Percentiles rank a stretch among this genome's conserved stretches.
Conservation (phyloP, 2,329 filamentous ascomycete genomes). For the Fusarium sp. region DNA sequence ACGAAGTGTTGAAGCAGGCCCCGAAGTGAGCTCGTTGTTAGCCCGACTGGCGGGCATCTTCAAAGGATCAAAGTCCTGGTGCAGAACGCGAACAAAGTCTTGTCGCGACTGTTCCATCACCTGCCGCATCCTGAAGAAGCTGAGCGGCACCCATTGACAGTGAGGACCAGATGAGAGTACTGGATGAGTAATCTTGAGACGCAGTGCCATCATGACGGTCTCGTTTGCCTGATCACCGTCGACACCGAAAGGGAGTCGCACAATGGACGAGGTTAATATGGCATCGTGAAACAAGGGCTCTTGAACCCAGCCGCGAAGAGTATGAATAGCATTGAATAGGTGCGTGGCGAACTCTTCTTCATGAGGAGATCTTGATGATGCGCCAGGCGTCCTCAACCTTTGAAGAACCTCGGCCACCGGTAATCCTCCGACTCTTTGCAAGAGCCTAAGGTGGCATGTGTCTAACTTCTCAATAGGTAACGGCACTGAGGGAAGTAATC, state of each 20-base stretch:
- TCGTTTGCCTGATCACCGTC: constrained; percentile 27
- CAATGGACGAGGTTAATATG: constrained; percentile 56
- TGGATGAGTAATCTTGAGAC: constrained; percentile 71
- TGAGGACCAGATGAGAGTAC: constrained; percentile 61
- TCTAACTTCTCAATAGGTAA: constrained; percentile 66
- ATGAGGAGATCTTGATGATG: constrained; percentile 42
- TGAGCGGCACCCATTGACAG: constrained; percentile 70
- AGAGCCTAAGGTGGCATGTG: constrained; percentile 64
- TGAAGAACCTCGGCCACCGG: constrained; percentile 50
- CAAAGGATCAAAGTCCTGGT: constrained; percentile 66
- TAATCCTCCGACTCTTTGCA: constrained; percentile 61
- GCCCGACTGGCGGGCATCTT: constrained; percentile 13
- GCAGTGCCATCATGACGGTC: constrained; percentile 66
- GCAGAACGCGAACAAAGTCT: constrained; percentile 69
- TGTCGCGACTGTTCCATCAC: constrained; percentile 69
- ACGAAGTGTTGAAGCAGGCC: constrained; percentile 7
- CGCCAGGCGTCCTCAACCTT: constrained; percentile 52
- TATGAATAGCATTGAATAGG: constrained; percentile 57
- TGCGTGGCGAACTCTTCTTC: constrained; percentile 59
- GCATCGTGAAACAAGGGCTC: constrained; percentile 61
- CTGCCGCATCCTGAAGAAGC: constrained; percentile 75
- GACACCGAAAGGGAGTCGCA: constrained; percentile 55
- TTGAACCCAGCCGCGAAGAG: constrained; percentile 55
- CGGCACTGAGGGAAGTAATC: constrained; percentile 69
- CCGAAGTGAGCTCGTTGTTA: constrained; percentile 21